Conservation (phyloP, 306 rosid genomes). For the Inga laurina region DNA sequence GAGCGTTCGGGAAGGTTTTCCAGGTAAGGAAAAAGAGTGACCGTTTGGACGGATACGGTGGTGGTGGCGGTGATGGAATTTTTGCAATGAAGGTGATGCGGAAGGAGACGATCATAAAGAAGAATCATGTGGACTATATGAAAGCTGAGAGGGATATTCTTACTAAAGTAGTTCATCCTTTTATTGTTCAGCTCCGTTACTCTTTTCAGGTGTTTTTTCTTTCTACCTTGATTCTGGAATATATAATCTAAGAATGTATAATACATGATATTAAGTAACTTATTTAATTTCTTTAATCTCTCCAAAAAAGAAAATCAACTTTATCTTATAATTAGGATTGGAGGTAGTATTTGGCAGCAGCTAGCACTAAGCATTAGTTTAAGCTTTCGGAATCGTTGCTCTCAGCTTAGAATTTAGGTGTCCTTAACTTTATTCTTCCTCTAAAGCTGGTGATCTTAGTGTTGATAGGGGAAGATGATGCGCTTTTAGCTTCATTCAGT, state of each 20-base stretch:
- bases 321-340: too few species aligned
- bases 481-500: background rate
- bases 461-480: background rate
- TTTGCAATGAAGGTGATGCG: slow-evolving; percentile 98
- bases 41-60: background rate
- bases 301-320: too few species aligned
- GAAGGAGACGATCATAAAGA: slow-evolving; percentile 82
- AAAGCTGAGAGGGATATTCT: slow-evolving; percentile 95
- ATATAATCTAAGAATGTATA: too few species aligned
- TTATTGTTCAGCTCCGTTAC: slow-evolving; percentile 86
- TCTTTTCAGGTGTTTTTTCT: slow-evolving; percentile 67
- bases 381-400: background rate
- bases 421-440: background rate
- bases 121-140: slow-evolving; percentile 94
- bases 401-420: background rate
- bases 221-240: background rate
- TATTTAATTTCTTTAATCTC: too few species aligned
- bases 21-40: slow-evolving; percentile 58
- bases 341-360: background rate
- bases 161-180: slow-evolving; percentile 85
- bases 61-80: slow-evolving; percentile 28
- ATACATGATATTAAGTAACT: too few species aligned
- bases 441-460: background rate
- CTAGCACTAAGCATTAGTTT: background rate
- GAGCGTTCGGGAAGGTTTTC: slow-evolving; percentile 93